A percentile compares a stretch with the other conserved stretches of the same genome.
Conservation (phyloP, 257 asterid species). For the Penstemon barbatus region DNA sequence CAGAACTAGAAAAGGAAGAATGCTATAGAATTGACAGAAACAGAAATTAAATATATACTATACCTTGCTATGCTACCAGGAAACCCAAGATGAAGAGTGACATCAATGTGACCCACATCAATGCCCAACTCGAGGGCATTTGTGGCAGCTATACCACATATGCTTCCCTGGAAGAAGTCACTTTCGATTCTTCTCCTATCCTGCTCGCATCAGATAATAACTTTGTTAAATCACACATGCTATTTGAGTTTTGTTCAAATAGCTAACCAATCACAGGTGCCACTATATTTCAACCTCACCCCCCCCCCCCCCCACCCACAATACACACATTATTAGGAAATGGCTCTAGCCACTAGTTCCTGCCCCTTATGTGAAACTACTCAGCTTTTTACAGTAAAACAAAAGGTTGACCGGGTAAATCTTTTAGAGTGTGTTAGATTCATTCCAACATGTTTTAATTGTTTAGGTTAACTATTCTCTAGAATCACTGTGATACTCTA, state of each 20-base stretch:
- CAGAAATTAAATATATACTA: constrained; percentile 22
- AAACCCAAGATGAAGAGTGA: constrained; percentile 92
- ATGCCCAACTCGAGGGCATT: constrained; percentile 97
- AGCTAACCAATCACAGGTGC: constrained; percentile 3
- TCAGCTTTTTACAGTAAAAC: constrained; percentile 7
- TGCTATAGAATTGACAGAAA: constrained; percentile 21
- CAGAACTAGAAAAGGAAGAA: constrained; percentile 21
- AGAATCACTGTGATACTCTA: no score
- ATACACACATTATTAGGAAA: background rate
- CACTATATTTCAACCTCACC: background rate
- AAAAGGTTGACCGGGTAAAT: background rate
- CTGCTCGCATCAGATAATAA: constrained; percentile 49
- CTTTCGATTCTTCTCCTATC: constrained; percentile 89
- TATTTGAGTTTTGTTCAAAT: constrained; percentile 21
- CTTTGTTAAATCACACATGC: constrained; percentile 26
- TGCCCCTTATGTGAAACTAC: background rate
- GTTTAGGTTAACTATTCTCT: no score
- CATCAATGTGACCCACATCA: constrained; percentile 96
- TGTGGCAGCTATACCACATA: constrained; percentile 92
- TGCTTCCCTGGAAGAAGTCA: constrained; percentile 68
- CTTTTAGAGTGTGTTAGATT: no score
- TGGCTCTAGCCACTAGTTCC: background rate
- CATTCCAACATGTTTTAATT: no score
- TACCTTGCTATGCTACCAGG: constrained; percentile 98
- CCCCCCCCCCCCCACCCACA: background rate